phyloP scores from a whole-genome alignment of 2,329 filamentous ascomycete genomes.

The Geosmithia flava region DNA sequence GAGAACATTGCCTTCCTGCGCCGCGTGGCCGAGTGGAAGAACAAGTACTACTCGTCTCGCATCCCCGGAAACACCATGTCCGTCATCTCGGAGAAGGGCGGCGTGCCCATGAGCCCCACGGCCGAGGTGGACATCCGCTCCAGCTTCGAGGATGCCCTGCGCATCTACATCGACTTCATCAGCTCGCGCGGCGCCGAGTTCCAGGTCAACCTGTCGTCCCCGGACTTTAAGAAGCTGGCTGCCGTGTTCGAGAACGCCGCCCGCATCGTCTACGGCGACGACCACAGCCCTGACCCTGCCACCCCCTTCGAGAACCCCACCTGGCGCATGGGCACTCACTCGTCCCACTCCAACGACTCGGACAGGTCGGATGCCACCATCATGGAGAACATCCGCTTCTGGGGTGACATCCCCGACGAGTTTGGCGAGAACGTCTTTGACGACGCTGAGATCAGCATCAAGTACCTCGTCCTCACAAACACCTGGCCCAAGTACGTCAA shows the following conservation, averaged over 20 bases:
- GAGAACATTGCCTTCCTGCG: constrained; percentile 60
- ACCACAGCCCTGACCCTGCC: constrained; percentile 23
- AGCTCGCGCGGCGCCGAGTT: constrained; percentile 50
- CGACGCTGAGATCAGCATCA: constrained; percentile 44
- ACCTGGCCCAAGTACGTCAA: constrained; percentile 51
- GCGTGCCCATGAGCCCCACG: constrained; percentile 5
- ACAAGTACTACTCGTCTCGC: constrained; percentile 9
- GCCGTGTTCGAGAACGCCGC: constrained; percentile 43
- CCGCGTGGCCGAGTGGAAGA: constrained; percentile 32
- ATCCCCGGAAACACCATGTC: constrained; percentile 8
- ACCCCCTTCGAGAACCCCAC: constrained; percentile 28
- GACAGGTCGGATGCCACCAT: constrained; percentile 10
- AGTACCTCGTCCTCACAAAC: constrained; percentile 55
- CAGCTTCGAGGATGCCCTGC: constrained; percentile 43
- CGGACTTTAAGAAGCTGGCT: constrained; percentile 40
- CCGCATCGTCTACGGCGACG: constrained; percentile 27
- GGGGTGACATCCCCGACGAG: constrained; percentile 28
- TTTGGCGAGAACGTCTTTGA: constrained; percentile 46
- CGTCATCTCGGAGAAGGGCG: background rate
- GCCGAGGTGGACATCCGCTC: constrained; percentile 26
- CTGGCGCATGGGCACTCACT: constrained; percentile 6
- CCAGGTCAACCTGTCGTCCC: constrained; percentile 52
- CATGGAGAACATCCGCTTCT: constrained; percentile 16
- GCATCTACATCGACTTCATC: constrained; percentile 51
- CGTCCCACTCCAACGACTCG: constrained; percentile 7